A percentile compares a stretch with the other conserved stretches of the same genome.
phyloP scores from a whole-genome alignment of 2,329 filamentous ascomycete genomes.

The Cladosporium sp. region DNA sequence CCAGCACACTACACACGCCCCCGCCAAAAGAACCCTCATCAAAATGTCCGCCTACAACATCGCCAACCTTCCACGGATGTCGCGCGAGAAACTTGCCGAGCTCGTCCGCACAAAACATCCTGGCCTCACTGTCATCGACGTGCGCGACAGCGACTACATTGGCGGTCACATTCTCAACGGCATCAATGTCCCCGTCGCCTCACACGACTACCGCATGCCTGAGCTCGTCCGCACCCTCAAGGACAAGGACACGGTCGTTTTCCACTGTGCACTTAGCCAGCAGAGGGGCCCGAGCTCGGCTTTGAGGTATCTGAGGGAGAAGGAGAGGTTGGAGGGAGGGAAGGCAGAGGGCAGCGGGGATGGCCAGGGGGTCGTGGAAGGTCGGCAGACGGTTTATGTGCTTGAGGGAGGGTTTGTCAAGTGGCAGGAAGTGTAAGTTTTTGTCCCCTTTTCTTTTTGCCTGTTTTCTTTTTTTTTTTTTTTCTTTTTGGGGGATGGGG shows the following conservation, averaged over 20 bases:
- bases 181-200: slow-evolving; percentile 65
- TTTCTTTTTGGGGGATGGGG: no score
- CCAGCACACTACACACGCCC: not conserved
- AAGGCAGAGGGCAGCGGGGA: slow-evolving; percentile 13
- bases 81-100: slow-evolving; percentile 60
- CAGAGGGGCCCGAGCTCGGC: slow-evolving; percentile 83
- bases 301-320: slow-evolving; percentile 68
- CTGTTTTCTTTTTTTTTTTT: not conserved
- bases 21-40: slow-evolving; percentile 19
- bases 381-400: slow-evolving; percentile 67
- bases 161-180: slow-evolving; percentile 82
- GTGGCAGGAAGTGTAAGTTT: slow-evolving; percentile 70
- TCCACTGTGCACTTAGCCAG: slow-evolving; percentile 90
- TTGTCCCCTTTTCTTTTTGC: not conserved
- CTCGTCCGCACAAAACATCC: slow-evolving; percentile 41
- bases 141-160: slow-evolving; percentile 83
- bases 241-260: slow-evolving; percentile 77
- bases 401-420: slow-evolving; percentile 77
- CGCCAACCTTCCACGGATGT: slow-evolving; percentile 59
- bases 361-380: slow-evolving; percentile 27
- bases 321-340: slow-evolving; percentile 46
- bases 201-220: slow-evolving; percentile 70
- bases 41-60: slow-evolving; percentile 44
- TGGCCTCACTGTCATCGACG: slow-evolving; percentile 71
- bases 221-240: slow-evolving; percentile 73